Conservation (phyloP, 306 rosid species). For the Cicer pinnatifidum region DNA sequence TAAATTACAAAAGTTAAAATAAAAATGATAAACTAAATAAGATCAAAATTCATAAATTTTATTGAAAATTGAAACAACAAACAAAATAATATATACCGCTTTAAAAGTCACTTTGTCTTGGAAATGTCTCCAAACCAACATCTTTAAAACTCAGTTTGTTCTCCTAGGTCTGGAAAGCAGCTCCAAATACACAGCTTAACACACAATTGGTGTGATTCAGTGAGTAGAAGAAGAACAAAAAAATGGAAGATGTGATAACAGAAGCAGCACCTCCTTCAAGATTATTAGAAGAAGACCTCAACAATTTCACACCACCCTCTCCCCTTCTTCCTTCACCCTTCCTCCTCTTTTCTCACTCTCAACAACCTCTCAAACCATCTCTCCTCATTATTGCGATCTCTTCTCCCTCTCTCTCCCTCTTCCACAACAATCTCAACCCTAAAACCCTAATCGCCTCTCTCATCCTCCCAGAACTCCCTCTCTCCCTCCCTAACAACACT, state of each 20-base stretch:
- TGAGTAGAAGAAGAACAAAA: too few species aligned
- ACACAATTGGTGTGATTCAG: too few species aligned
- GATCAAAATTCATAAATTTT: too few species aligned
- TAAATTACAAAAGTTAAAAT: too few species aligned
- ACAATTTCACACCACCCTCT: slow-evolving; percentile 67
- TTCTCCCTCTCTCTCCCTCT: slow-evolving; percentile 62
- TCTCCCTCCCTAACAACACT: slow-evolving; percentile 56
- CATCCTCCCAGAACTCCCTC: slow-evolving; percentile 67
- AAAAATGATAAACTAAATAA: too few species aligned
- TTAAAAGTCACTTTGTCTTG: too few species aligned
- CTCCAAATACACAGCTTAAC: too few species aligned
- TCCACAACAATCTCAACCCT: slow-evolving; percentile 48
- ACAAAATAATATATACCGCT: too few species aligned
- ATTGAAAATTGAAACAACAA: too few species aligned
- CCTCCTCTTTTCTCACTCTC: slow-evolving; percentile 56
- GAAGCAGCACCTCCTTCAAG: slow-evolving; percentile 88
- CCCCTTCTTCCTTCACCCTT: slow-evolving; percentile 70
- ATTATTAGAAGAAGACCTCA: slow-evolving; percentile 76
- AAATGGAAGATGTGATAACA: slow-evolving; percentile 85
- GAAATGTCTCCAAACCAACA: too few species aligned
- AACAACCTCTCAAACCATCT: slow-evolving; percentile 64
- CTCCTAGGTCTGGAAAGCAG: too few species aligned
- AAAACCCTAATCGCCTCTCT: slow-evolving; percentile 64
- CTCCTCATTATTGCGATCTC: slow-evolving; percentile 73
- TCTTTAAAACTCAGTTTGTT: too few species aligned